Base-by-base conservation (phyloP, 2,329 filamentous ascomycete genomes). In the Pseudogymnoascus sp. region DNA sequence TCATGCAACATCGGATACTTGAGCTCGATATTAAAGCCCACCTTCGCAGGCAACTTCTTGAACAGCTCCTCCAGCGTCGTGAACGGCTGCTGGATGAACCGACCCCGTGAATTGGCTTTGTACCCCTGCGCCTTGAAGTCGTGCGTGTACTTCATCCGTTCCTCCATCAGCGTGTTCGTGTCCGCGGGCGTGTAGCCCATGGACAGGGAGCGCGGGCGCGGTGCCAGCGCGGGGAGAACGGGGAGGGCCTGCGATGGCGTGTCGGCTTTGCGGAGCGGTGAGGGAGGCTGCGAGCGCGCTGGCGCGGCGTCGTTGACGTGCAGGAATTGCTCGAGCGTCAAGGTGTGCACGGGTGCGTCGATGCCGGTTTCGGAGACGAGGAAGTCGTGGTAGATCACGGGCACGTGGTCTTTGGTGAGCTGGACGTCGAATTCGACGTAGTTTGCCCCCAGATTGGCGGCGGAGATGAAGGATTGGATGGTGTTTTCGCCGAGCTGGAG, bases 1-100 rank as follows among this genome's bases (percentile, higher is more conserved):
- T 99, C 95, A 72, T 93, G 88, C 41, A 99, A 84, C 92, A 97
- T 97, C 4, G 94, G 94, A 72, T 99, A 99, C 76, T 99, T 97
- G 83, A 99, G 89, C 78, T 99, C 94, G 67, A 99, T 96, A 75
- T 99, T 97, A 81, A 99, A 99, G 12, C 94, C 92, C 20, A 96
- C 89, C 12, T 84, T 81, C 65, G 88, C 83, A 0, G 92, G 91
- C 0, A 99, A 78, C 70, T 92, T 87, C 69, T 84, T 83, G 77
- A 99, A 97, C 72, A 97, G 86, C 64, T 97, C 91, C 73, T 97
- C 92, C 4, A 99, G 80, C 0, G 94, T 99, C 6, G 93, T 92
- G 75, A 99, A 99, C 0, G 93, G 92, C 0, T 90, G 91, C 73
- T 97, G 93, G 69, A 99, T 97, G 69, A 95, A 95, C 71, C 91